These are phyloP conservation scores for Nemania diffusa DNA, from an alignment of 2,329 filamentous ascomycete genomes.

Conservation along the genomic window DNA sequence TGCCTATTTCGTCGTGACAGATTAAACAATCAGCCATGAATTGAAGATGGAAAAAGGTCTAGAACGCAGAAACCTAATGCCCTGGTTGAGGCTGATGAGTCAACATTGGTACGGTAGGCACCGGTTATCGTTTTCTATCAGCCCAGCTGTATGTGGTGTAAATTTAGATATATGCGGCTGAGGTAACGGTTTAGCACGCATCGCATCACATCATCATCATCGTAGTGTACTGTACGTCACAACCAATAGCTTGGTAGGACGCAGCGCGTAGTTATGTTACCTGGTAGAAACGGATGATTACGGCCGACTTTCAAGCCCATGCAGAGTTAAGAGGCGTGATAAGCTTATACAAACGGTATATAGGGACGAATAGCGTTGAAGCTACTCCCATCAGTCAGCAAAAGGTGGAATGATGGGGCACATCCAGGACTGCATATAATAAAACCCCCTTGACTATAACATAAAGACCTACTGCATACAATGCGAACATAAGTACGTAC, in stretches of 20 bases:
- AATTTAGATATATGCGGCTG: conserved; percentile 23
- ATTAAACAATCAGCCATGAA: not conserved
- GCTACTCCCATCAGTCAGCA: not conserved
- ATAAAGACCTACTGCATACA: not conserved
- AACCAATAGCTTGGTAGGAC: not conserved
- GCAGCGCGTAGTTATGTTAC: not conserved
- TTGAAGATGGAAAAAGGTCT: not conserved
- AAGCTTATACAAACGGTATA: conserved; percentile 7
- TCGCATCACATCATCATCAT: not conserved
- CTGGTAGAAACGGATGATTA: not conserved
- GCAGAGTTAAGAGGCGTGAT: conserved; percentile 23
- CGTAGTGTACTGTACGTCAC: not conserved
- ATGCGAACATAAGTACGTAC: too few relatives aligned
- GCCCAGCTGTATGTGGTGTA: not conserved
- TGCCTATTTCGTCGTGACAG: not conserved
- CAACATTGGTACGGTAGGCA: conserved; percentile 10
- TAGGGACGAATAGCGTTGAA: conserved; percentile 8
- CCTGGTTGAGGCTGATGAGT: not conserved
- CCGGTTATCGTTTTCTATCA: conserved; percentile 5
- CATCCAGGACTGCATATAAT: not conserved
- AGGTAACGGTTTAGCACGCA: conserved; percentile 16
- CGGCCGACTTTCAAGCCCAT: not conserved
- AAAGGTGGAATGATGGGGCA: not conserved
- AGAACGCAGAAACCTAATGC: not conserved
- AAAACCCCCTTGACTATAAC: conserved; percentile 16